Evolutionary conservation across 208 protist genomes (phyloP).

Genomic region (Crithidia fasciculata): DNA sequence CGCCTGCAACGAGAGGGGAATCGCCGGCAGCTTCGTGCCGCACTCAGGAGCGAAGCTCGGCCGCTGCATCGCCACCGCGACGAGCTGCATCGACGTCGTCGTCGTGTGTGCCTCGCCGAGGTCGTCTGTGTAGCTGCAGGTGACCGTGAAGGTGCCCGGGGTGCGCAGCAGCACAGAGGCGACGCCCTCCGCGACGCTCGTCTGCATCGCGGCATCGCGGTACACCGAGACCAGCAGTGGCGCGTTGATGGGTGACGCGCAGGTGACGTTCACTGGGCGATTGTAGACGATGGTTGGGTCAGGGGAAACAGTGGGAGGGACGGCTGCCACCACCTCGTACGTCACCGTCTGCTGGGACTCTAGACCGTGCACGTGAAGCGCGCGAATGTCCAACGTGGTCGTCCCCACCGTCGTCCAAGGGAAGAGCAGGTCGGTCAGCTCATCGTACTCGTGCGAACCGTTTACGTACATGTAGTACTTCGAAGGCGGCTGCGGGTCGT

Average conservation of each 20-base stretch:
- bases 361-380: slow-evolving; percentile 50
- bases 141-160: slow-evolving; percentile 51
- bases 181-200: slow-evolving; percentile 19
- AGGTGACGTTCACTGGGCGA: slow-evolving; percentile 47
- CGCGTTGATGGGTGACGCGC: slow-evolving; percentile 35
- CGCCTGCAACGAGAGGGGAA: slow-evolving; percentile 36
- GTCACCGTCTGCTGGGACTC: slow-evolving; percentile 25
- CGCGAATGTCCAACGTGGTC: slow-evolving; percentile 33
- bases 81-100: slow-evolving; percentile 25
- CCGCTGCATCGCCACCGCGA: slow-evolving; percentile 37
- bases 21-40: slow-evolving; percentile 42
- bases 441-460: slow-evolving; percentile 19
- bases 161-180: slow-evolving; percentile 20
- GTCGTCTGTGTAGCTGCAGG: slow-evolving; percentile 60
- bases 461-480: slow-evolving; percentile 61
- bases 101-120: slow-evolving; percentile 30
- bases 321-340: slow-evolving; percentile 50
- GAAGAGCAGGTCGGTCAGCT: slow-evolving; percentile 33
- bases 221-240: slow-evolving; percentile 23
- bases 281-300: slow-evolving; percentile 23
- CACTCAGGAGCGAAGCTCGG: slow-evolving; percentile 47
- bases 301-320: slow-evolving; percentile 34
- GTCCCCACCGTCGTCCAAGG: slow-evolving; percentile 33
- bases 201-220: slow-evolving; percentile 13
- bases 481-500: slow-evolving; percentile 28